Evolutionary conservation across 2,329 filamentous ascomycete genomes (phyloP).

Genomic region (Plenodomus tracheiphilus): DNA sequence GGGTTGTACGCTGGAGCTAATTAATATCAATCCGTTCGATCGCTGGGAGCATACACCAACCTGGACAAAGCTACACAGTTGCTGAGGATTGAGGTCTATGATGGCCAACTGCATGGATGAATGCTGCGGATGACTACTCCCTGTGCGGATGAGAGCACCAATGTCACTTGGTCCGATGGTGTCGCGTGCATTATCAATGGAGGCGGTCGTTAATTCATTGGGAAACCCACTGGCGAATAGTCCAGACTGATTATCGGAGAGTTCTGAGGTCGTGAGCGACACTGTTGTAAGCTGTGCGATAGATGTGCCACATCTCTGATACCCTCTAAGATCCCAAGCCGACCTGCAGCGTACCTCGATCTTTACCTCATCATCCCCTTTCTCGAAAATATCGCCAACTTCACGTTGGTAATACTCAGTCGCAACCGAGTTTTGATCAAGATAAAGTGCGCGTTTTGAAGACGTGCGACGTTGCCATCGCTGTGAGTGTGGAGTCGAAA

Average conservation of each 20-base stretch:
- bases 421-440: conserved; percentile 15
- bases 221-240: neutral
- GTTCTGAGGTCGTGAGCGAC: neutral
- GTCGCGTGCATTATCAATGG: neutral
- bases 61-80: neutral
- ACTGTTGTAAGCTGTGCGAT: neutral
- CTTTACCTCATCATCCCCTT: conserved; percentile 2
- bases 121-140: neutral
- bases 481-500: neutral
- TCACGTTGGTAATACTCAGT: conserved; percentile 20
- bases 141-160: neutral
- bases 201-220: neutral
- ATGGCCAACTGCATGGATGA: neutral
- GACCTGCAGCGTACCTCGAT: conserved; percentile 19
- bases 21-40: neutral
- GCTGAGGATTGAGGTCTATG: neutral
- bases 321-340: neutral
- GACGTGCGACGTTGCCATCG: conserved; percentile 17
- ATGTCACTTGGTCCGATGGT: neutral
- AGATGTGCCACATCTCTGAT: neutral
- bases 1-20: conserved; percentile 1
- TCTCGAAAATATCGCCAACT: conserved; percentile 14
- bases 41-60: neutral
- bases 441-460: conserved; percentile 19
- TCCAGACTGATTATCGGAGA: neutral